Evolutionary conservation across 2,329 filamentous ascomycete genomes (phyloP), one percentile per base, ranked within the genome.

Genomic region (Epichloe brachyelytri): DNA sequence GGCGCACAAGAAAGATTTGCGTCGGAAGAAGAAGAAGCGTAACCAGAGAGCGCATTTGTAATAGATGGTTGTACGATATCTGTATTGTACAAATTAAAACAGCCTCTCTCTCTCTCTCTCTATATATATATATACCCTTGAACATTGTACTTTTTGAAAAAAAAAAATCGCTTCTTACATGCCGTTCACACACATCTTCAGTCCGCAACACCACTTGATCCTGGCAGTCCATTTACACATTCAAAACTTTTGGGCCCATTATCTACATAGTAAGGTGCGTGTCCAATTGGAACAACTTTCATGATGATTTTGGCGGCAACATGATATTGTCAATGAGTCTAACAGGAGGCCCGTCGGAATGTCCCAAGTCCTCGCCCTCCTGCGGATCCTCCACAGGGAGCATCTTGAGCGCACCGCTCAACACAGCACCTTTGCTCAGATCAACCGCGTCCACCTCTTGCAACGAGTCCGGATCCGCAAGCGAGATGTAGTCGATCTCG

Each of bases 311-410:
- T 6, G 57, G 51, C 41, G 50, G 38, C 36, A 91, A 65, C 50
- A 95, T 83, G 57, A 97, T 83, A 62, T 98, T 98, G 63, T 98
- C 93, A 65, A 98, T 96, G 67, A 98, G 71, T 55, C 93, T 77
- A 46, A 98, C 93, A 1, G 82, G 65, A 15, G 87, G 86, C 1
- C 84, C 83, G 3, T 81, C 83, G 51, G 79, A 76, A 54, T 80
- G 80, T 3, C 89, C 89, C 26, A 90, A 67, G 57, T 89, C 82
- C 65, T 97, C 90, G 0, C 78, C 86, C 5, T 79, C 70, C 46
- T 73, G 75, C 1, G 83, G 75, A 48, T 79, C 75, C 62, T 94
- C 86, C 2, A 95, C 72, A 0, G 89, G 86, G 44, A 88, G 65
- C 85, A 98, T 95, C 69, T 87, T 93, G 52, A 98, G 73, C 0